These are phyloP conservation scores for Kodamaea lidongshanica DNA, from an alignment of 805 yeast species.

Conservation along the genomic window DNA sequence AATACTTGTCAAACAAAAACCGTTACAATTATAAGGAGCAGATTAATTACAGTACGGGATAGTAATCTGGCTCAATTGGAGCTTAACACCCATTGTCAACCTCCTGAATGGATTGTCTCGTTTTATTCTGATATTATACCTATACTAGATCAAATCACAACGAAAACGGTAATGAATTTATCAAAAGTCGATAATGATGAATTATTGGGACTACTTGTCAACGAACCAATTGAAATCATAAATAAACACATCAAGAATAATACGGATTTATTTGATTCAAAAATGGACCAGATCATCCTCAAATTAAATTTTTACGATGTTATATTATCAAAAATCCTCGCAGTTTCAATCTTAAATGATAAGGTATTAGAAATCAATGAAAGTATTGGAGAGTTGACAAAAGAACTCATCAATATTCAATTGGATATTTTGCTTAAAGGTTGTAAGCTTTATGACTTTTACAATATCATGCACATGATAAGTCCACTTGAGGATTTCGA, in stretches of 20 bases:
- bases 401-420: constrained; percentile 40
- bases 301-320: constrained; percentile 57
- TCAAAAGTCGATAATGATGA: constrained; percentile 26
- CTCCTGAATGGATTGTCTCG: constrained; percentile 81
- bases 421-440: constrained; percentile 42
- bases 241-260: constrained; percentile 25
- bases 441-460: constrained; percentile 53
- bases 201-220: constrained; percentile 39
- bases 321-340: constrained; percentile 47
- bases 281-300: constrained; percentile 37
- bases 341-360: constrained; percentile 34
- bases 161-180: constrained; percentile 39
- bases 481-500: constrained; percentile 59
- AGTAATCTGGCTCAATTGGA: constrained; percentile 37
- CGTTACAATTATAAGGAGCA: constrained; percentile 19
- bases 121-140: constrained; percentile 56
- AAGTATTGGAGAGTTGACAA: constrained; percentile 28
- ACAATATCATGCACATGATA: constrained; percentile 65
- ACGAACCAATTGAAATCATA: constrained; percentile 41
- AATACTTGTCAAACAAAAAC: constrained; percentile 23
- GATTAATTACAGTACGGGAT: constrained; percentile 26
- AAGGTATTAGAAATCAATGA: constrained; percentile 32
- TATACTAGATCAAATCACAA: constrained; percentile 40
- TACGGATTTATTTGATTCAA: constrained; percentile 18
- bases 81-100: constrained; percentile 51